Base-by-base conservation (phyloP, 2,329 filamentous ascomycete genomes). In the Cladophialophora yegresii region DNA sequence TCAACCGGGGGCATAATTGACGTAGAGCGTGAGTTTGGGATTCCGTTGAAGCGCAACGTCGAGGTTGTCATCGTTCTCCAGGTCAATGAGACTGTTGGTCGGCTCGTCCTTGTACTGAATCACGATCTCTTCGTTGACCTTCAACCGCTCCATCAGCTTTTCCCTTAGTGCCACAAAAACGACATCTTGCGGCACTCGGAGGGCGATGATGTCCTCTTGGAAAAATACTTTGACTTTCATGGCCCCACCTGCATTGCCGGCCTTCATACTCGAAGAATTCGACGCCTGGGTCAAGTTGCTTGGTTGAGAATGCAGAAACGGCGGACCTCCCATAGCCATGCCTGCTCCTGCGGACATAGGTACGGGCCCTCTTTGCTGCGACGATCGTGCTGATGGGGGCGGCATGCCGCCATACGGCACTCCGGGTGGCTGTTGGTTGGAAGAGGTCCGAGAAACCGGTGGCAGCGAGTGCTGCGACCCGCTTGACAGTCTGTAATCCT, bases 181-280 rank as follows among this genome's bases (percentile, higher is more conserved):
- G 72, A 96, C 92, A 61, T 96, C 90, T 1, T 85, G 84, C 0
- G 93, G 89, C 61, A 98, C 91, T 36, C 93, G 88, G 72, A 99
- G 92, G 51, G 95, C 90, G 70, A 97, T 93, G 62, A 96, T 86
- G 70, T 97, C 93, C 66, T 93, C 89, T 69, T 93, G 90, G 80
- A 92, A 97, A 80, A 91, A 95, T 60, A 97, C 89, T 79, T 98
- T 98, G 75, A 98, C 90, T 77, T 97, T 98, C 81, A 97, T 89
- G 3, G 86, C 84, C 7, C 83, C 79, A 6, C 61, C 53, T 10
- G 55, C 32, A 53, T 64, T 67, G 51, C 58, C 57, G 12, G 58
- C 62, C 55, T 66, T 68, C 51, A 69, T 71, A 65, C 73, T 75
- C 9, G 78, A 77, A 4, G 73, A 71, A 28, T 69, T 72, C 1